These are phyloP conservation scores for Aspergillus luchuensis DNA, from an alignment of 2,329 filamentous ascomycete species.

Conservation along the genomic window DNA sequence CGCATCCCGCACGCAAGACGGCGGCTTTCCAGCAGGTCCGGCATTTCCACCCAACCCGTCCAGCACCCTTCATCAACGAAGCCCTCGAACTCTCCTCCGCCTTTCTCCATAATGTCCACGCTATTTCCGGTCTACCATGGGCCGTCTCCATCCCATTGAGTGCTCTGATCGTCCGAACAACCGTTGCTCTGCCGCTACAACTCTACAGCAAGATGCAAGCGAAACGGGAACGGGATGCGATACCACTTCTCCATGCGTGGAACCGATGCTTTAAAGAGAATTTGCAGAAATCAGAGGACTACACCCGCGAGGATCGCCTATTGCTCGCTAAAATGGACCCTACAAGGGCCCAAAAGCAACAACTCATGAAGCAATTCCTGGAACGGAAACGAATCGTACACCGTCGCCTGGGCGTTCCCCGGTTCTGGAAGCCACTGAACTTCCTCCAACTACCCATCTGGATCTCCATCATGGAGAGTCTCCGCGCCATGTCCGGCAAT, in stretches of 20 bases:
- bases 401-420: conserved; percentile 36
- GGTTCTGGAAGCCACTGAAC: conserved; percentile 35
- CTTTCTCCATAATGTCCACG: conserved; percentile 55
- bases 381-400: conserved; percentile 33
- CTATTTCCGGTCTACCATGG: conserved; percentile 55
- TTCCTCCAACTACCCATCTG: conserved; percentile 51
- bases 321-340: conserved; percentile 15
- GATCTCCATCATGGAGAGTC: conserved; percentile 50
- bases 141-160: conserved; percentile 56
- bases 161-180: conserved; percentile 53
- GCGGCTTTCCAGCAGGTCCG: conserved; percentile 36
- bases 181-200: conserved; percentile 52
- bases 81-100: conserved; percentile 48
- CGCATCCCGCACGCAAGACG: conserved; percentile 12
- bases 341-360: conserved; percentile 16
- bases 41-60: conserved; percentile 54
- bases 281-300: conserved; percentile 14
- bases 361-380: conserved; percentile 23
- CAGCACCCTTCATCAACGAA: conserved; percentile 45
- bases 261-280: conserved; percentile 6
- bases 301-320: conserved; percentile 3
- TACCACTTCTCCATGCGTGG: conserved; percentile 48
- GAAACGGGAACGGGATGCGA: conserved; percentile 45
- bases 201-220: conserved; percentile 45
- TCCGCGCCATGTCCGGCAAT: conserved; percentile 51